phyloP scores from a whole-genome alignment of 2,329 filamentous ascomycete species.

The Botrytis squamosa region DNA sequence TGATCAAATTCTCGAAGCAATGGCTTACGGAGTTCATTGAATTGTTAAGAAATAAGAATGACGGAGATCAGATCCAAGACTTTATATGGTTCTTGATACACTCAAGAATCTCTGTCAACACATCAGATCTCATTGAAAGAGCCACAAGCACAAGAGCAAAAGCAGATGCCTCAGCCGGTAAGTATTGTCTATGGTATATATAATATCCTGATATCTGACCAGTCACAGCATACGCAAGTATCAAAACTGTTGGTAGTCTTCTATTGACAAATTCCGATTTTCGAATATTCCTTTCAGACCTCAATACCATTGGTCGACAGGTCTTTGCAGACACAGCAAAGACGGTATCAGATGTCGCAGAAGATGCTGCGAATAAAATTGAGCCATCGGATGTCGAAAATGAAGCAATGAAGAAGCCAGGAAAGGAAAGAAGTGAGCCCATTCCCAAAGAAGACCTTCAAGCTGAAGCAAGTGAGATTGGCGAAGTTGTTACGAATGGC shows the following conservation, averaged over 20 bases:
- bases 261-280: conserved; percentile 89
- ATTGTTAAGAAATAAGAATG: conserved; percentile 80
- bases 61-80: conserved; percentile 82
- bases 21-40: conserved; percentile 80
- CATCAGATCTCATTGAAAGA: conserved; percentile 59
- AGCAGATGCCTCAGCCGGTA: conserved; percentile 70
- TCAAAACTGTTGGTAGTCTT: conserved; percentile 80
- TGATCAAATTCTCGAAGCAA: conserved; percentile 69
- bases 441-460: conserved; percentile 65
- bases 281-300: conserved; percentile 77
- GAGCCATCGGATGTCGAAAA: conserved; percentile 65
- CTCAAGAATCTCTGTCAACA: conserved; percentile 68
- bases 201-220: conserved; percentile 30
- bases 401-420: conserved; percentile 49
- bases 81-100: conserved; percentile 82
- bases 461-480: conserved; percentile 54
- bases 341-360: conserved; percentile 72
- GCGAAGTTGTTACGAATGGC: conserved; percentile 41
- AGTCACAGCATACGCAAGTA: conserved; percentile 68
- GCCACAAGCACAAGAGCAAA: conserved; percentile 63
- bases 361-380: conserved; percentile 69
- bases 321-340: conserved; percentile 86
- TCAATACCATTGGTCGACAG: conserved; percentile 75
- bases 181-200: conserved; percentile 29
- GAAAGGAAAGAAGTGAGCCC: conserved; percentile 27